Conservation (phyloP, 352 stramenopile species). For the Globisporangium middletonii region DNA sequence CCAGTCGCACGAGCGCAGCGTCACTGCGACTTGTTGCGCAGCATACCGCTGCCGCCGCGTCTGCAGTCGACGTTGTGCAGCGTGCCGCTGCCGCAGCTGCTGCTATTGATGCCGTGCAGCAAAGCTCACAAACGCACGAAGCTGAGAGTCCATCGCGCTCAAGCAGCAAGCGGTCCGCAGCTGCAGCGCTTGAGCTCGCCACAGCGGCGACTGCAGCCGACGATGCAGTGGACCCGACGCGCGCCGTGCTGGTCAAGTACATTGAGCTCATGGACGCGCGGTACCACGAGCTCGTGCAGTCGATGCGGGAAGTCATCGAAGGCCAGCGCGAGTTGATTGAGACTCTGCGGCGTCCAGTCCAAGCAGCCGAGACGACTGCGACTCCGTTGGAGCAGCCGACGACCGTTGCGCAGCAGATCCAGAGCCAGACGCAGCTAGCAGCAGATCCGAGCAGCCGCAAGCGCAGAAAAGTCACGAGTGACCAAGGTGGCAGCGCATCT, state of each 20-base stretch:
- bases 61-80: too few relatives aligned
- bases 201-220: not conserved
- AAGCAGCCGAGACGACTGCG: slow-evolving; percentile 6
- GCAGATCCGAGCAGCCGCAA: slow-evolving; percentile 20
- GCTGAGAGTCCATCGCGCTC: not conserved
- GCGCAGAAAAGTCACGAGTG: slow-evolving; percentile 21
- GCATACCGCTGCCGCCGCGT: too few relatives aligned
- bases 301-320: slow-evolving; percentile 74
- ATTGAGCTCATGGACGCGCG: slow-evolving; percentile 61
- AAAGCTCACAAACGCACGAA: not conserved
- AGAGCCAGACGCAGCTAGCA: slow-evolving; percentile 3
- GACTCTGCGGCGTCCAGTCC: slow-evolving; percentile 37
- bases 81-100: not conserved
- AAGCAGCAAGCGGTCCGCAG: not conserved
- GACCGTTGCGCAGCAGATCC: slow-evolving; percentile 22
- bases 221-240: slow-evolving; percentile 19
- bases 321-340: slow-evolving; percentile 66
- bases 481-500: not conserved
- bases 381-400: slow-evolving; percentile 21
- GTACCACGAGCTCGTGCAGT: slow-evolving; percentile 67
- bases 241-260: slow-evolving; percentile 40
- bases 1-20: slow-evolving; percentile 11
- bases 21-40: too few relatives aligned
- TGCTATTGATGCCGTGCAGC: not conserved
- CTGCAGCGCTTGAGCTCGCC: not conserved